Base-by-base conservation (phyloP, 2,329 filamentous ascomycete genomes). In the Colletotrichum viniferum region DNA sequence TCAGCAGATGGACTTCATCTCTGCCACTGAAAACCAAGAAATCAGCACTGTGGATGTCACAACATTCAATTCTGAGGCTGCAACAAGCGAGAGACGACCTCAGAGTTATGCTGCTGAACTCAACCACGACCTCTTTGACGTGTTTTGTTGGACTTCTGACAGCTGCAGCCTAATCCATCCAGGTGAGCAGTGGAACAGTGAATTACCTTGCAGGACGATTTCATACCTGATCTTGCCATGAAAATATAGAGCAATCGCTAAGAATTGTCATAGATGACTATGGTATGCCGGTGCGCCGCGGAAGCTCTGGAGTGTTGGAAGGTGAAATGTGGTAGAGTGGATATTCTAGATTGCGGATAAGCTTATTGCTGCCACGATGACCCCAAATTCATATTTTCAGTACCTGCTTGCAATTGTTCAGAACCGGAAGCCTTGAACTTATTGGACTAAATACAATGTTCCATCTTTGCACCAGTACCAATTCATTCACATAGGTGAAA, bases 21-120 rank as follows among this genome's bases (percentile, higher is more conserved):
- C 55, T 28, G 24, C 55, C 7, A 0, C 55, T 28, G 1, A 14
- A 14, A 28, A 0, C 2, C 10, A 13, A 5, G 43, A 4, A 3
- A 1, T 1, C n/a, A 21, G 21, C 18, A n/a, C 21, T 3, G 5
- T 0, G 5, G 10, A 0, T 0, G 10, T 3, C 43, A 4, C 10
- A 2, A 12, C 0, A 3, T 21, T 7, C 5, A 3, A 13, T 3
- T 7, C 43, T n/a, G n/a, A n/a, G n/a, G n/a, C n/a, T n/a, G n/a
- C n/a, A n/a, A n/a, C n/a, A n/a, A n/a, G n/a, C n/a, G n/a, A n/a
- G n/a, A n/a, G n/a, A n/a, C n/a, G n/a, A n/a, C n/a, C n/a, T n/a
- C n/a, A n/a, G n/a, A n/a, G n/a, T n/a, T n/a, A 13, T 48, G 43
- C 18, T 13, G 5, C 2, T 2, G 43, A 21, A 7, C 5, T 48